phyloP scores from a whole-genome alignment of 768 basidiomycete genomes.

The Suillus ampliporus region DNA sequence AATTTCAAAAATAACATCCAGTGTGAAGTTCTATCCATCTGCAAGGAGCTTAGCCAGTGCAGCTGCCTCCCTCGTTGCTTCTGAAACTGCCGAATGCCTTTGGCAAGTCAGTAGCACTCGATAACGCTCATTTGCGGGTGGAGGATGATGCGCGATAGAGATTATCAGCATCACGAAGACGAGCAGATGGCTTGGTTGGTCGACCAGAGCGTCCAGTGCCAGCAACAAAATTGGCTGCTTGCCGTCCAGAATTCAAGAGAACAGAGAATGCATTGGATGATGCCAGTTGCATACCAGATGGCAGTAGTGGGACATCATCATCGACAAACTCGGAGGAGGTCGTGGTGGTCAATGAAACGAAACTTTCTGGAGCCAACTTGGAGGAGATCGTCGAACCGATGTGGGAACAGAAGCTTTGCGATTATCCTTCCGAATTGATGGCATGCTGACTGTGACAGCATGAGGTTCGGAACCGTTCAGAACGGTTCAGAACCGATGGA shows the following conservation, averaged over 20 bases:
- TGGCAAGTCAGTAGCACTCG: background rate
- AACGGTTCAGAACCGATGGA: too few relatives aligned
- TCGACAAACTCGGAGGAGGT: too few relatives aligned
- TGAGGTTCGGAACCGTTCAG: too few relatives aligned
- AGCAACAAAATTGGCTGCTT: background rate
- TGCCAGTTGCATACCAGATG: background rate
- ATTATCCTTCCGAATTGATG: too few relatives aligned
- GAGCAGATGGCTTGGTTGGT: background rate
- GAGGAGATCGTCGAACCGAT: too few relatives aligned
- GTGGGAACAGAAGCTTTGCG: too few relatives aligned
- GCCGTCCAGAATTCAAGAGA: background rate
- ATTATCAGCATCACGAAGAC: background rate
- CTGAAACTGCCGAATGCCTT: too few relatives aligned
- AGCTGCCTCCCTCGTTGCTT: too few relatives aligned
- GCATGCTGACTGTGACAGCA: too few relatives aligned
- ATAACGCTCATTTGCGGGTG: background rate
- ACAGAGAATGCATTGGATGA: background rate
- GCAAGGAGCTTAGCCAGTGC: too few relatives aligned
- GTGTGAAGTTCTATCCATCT: background rate
- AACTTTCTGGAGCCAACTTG: too few relatives aligned
- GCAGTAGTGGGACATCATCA: background rate
- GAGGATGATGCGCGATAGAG: background rate
- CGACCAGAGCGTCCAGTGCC: background rate
- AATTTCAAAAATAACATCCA: background rate
- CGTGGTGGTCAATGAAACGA: too few relatives aligned